Evolutionary conservation across 2,329 filamentous ascomycete genomes (phyloP).

Genomic region (Amphichorda felina): DNA sequence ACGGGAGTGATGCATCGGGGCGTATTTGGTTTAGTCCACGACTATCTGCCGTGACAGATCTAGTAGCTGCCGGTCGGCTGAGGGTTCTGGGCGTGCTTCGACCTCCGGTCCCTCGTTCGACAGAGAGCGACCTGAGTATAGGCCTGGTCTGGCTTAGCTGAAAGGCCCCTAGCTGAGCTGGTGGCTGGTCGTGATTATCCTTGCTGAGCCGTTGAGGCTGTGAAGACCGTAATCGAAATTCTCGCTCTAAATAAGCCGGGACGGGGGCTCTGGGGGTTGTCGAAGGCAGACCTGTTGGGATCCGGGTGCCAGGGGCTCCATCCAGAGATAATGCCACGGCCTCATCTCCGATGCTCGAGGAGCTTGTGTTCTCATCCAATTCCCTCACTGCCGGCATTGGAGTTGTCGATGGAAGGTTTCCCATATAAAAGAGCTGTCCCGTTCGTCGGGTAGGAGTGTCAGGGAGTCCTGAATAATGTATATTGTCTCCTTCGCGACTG

Average conservation of each 20-base stretch:
- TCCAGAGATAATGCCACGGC: constrained; percentile 1
- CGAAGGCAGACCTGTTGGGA: constrained; percentile 12
- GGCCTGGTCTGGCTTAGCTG: too few relatives aligned
- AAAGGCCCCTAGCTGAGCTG: too few relatives aligned
- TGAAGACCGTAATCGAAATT: constrained; percentile 13
- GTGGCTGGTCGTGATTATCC: too few relatives aligned
- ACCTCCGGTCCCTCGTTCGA: too few relatives aligned
- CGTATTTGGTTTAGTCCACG: too few relatives aligned
- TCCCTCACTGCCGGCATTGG: constrained; percentile 19
- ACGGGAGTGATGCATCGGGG: background rate
- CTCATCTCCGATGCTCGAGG: constrained; percentile 10
- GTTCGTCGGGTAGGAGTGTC: constrained; percentile 36
- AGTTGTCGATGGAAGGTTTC: constrained; percentile 14
- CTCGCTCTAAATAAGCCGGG: constrained; percentile 27
- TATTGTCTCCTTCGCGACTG: constrained; percentile 10
- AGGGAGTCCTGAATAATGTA: constrained; percentile 9
- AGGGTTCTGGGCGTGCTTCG: too few relatives aligned
- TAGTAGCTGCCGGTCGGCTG: too few relatives aligned
- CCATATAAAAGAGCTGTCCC: constrained; percentile 24
- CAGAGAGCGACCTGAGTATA: too few relatives aligned
- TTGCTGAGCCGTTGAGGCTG: background rate
- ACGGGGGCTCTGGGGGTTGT: constrained; percentile 30
- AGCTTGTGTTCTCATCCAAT: constrained; percentile 13
- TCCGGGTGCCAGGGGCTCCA: background rate
- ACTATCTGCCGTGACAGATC: too few relatives aligned